Evolutionary conservation across 2,329 filamentous ascomycete species (phyloP).

Genomic region (Rhynchosporium secalis): DNA sequence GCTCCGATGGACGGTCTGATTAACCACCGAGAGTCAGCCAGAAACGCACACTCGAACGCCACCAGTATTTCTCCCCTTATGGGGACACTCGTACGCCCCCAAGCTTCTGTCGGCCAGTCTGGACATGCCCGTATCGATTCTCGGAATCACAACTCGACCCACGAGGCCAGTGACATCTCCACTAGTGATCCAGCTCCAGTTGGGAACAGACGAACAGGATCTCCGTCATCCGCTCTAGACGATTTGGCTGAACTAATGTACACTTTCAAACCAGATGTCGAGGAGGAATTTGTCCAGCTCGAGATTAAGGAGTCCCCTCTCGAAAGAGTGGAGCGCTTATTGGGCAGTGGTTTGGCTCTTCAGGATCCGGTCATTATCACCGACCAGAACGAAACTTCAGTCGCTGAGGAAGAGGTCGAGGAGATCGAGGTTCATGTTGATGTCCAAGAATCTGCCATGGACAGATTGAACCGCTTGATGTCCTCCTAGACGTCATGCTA

Average conservation of each 20-base stretch:
- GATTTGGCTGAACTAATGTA: background rate
- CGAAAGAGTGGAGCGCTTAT: conserved; percentile 22
- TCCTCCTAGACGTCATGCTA: background rate
- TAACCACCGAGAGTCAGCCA: conserved; percentile 14
- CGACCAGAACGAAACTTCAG: background rate
- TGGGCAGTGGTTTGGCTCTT: conserved; percentile 5
- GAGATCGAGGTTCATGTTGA: background rate
- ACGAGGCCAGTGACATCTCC: background rate
- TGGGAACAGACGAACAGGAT: background rate
- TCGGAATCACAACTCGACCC: background rate
- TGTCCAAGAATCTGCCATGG: conserved; percentile 20
- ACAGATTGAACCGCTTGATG: conserved; percentile 16
- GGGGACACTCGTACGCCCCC: background rate
- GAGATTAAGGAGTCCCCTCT: conserved; percentile 25
- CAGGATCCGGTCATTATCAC: background rate
- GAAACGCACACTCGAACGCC: background rate
- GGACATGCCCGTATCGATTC: background rate
- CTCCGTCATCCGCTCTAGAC: background rate
- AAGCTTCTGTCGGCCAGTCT: background rate
- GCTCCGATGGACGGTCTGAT: conserved; percentile 31
- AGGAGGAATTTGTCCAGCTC: conserved; percentile 22
- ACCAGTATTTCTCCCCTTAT: background rate
- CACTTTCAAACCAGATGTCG: background rate
- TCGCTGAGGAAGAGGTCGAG: conserved; percentile 17
- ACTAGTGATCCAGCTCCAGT: background rate